Percentiles rank a stretch among this genome's conserved stretches.
These are phyloP conservation scores for Pseudofabraea citricarpa DNA, from an alignment of 2,329 filamentous ascomycete species.

Conservation along the genomic window DNA sequence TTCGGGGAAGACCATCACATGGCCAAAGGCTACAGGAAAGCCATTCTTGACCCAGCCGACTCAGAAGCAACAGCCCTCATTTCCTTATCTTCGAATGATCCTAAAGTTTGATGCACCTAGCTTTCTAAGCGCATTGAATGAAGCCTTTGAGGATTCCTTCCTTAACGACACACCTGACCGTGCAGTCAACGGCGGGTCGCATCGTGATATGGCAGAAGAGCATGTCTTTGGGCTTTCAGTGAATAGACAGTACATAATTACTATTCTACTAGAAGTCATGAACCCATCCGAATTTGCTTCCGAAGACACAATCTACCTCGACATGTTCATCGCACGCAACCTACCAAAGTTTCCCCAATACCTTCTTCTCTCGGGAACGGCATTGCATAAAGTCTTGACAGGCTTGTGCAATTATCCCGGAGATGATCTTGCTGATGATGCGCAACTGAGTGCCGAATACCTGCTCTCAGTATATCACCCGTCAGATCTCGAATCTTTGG, in stretches of 20 bases:
- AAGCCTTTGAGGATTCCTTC: constrained; percentile 94
- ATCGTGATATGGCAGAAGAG: constrained; percentile 53
- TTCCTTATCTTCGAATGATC: constrained; percentile 79
- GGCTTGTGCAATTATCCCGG: constrained; percentile 83
- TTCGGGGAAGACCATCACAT: constrained; percentile 70
- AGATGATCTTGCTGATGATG: constrained; percentile 79
- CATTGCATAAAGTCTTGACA: constrained; percentile 73
- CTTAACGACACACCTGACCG: constrained; percentile 74
- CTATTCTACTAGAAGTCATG: constrained; percentile 89
- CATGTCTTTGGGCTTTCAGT: constrained; percentile 67
- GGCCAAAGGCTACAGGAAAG: constrained; percentile 63
- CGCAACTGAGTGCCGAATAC: constrained; percentile 95
- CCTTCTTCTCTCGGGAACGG: constrained; percentile 81
- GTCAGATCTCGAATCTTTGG: constrained; percentile 69
- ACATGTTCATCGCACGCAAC: constrained; percentile 98
- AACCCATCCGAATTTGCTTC: constrained; percentile 67
- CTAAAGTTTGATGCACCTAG: constrained; percentile 86
- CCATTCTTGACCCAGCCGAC: constrained; percentile 56
- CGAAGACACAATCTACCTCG: constrained; percentile 86
- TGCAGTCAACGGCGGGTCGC: constrained; percentile 46
- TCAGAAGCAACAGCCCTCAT: constrained; percentile 62
- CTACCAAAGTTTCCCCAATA: constrained; percentile 96
- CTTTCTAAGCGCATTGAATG: constrained; percentile 92
- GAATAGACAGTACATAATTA: constrained; percentile 88
- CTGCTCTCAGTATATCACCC: constrained; percentile 90